Evolutionary conservation across 208 protist genomes (phyloP).

Genomic region (Strigomonas galati): DNA sequence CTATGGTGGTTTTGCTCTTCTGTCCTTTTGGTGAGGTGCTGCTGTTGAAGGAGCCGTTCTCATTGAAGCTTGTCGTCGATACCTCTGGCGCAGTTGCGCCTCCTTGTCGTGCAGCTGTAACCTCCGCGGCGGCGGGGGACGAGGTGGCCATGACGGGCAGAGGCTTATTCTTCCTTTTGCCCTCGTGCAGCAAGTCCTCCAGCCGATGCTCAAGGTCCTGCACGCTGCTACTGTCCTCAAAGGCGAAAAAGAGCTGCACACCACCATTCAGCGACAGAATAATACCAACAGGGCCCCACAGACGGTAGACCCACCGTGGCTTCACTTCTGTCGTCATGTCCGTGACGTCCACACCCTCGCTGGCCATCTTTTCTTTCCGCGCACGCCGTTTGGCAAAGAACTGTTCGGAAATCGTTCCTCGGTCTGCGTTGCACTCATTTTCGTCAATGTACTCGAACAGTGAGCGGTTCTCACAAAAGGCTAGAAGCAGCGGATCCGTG

Average conservation of each 20-base stretch:
- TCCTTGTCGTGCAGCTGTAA: too few relatives aligned
- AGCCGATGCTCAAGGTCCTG: background rate
- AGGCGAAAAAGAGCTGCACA: conserved; percentile 28
- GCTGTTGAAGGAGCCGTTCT: too few relatives aligned
- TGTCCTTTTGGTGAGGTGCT: too few relatives aligned
- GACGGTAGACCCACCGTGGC: conserved; percentile 29
- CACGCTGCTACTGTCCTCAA: conserved; percentile 9
- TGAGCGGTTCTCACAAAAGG: conserved; percentile 18
- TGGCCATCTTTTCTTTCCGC: background rate
- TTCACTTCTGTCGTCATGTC: background rate
- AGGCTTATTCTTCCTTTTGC: background rate
- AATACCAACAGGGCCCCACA: conserved; percentile 40
- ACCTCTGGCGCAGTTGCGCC: too few relatives aligned
- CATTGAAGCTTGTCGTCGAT: too few relatives aligned
- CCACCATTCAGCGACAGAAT: conserved; percentile 26
- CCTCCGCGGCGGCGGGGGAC: background rate
- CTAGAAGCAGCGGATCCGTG: conserved; percentile 22
- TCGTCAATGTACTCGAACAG: background rate
- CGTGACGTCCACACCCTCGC: background rate
- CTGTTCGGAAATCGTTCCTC: conserved; percentile 3
- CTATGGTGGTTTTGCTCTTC: too few relatives aligned
- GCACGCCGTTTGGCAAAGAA: background rate
- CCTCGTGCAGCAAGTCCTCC: background rate
- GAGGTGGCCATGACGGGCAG: background rate
- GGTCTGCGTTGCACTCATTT: background rate